Evolutionary conservation across 1,284 basidiomycete genomes (phyloP).

Genomic region (Vanrija humicola): DNA sequence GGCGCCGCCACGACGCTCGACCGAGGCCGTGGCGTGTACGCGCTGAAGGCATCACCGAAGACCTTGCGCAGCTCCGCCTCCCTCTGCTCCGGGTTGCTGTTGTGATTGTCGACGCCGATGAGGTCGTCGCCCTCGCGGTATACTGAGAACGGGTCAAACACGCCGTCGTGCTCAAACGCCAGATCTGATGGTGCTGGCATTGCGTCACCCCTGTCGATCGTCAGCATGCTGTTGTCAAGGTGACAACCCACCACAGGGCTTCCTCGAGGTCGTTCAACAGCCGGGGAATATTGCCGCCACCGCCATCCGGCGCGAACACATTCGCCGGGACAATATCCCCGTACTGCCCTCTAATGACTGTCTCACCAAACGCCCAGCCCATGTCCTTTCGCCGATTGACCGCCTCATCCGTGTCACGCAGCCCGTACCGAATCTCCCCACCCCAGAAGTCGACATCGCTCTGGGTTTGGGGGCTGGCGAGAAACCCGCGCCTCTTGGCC

Average conservation of each 20-base stretch:
- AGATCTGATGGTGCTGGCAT: conserved; percentile 41
- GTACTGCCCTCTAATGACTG: conserved; percentile 30
- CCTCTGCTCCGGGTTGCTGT: conserved; percentile 1
- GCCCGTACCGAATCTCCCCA: conserved; percentile 32
- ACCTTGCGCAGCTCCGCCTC: conserved; percentile 14
- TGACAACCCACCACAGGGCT: conserved; percentile 33
- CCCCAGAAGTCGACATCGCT: conserved; percentile 36
- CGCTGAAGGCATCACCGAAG: conserved; percentile 6
- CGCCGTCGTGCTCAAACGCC: conserved; percentile 32
- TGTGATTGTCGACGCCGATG: conserved; percentile 11
- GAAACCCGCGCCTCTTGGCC: conserved; percentile 27
- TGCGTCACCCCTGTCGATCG: conserved; percentile 36
- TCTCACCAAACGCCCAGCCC: conserved; percentile 34
- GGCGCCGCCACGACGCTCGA: not conserved
- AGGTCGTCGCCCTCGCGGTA: conserved; percentile 22
- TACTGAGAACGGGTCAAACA: conserved; percentile 41
- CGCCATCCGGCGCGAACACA: conserved; percentile 22
- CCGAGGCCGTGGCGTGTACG: not conserved
- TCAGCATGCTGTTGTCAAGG: conserved; percentile 1
- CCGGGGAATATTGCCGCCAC: conserved; percentile 31
- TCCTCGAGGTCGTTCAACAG: conserved; percentile 45
- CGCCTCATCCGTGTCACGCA: conserved; percentile 41
- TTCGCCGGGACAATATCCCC: conserved; percentile 29
- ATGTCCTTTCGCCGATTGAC: conserved; percentile 41
- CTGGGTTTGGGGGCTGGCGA: conserved; percentile 18